These are phyloP conservation scores for Solanum pennellii DNA, from an alignment of 257 asterid species.

Conservation along the genomic window DNA sequence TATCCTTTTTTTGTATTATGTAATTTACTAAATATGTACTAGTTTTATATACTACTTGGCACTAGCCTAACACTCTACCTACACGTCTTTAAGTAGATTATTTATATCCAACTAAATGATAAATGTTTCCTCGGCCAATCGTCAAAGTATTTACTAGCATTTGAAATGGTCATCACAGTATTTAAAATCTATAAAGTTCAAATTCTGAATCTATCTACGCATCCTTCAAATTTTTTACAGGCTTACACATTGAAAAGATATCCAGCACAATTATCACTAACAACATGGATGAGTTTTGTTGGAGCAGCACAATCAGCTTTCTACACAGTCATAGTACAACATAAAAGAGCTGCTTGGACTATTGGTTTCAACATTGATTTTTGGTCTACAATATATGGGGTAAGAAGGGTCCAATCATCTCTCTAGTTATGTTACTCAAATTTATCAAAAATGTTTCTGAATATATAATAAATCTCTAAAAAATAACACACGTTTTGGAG, in stretches of 20 bases:
- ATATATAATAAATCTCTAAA: not conserved
- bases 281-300: constrained; percentile 63
- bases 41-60: not conserved
- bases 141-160: not conserved
- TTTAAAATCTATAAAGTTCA: not conserved
- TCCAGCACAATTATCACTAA: constrained; percentile 72
- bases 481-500: not conserved
- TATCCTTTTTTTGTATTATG: not conserved
- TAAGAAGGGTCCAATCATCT: constrained; percentile 4
- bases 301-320: constrained; percentile 81
- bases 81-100: too few relatives aligned
- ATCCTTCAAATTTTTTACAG: constrained; percentile 7
- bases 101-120: too few relatives aligned
- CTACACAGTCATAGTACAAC: constrained; percentile 45
- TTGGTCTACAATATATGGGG: constrained; percentile 65
- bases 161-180: not conserved
- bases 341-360: constrained; percentile 49
- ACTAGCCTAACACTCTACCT: too few relatives aligned
- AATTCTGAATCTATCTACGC: fast-evolving
- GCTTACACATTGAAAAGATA: constrained; percentile 54
- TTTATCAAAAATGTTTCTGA: fast-evolving
- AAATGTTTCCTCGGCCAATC: fast-evolving
- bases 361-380: constrained; percentile 64
- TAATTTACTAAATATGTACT: not conserved
- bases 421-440: not conserved